phyloP scores from a whole-genome alignment of 441 rosid genomes.

The Metrosideros polymorpha region DNA sequence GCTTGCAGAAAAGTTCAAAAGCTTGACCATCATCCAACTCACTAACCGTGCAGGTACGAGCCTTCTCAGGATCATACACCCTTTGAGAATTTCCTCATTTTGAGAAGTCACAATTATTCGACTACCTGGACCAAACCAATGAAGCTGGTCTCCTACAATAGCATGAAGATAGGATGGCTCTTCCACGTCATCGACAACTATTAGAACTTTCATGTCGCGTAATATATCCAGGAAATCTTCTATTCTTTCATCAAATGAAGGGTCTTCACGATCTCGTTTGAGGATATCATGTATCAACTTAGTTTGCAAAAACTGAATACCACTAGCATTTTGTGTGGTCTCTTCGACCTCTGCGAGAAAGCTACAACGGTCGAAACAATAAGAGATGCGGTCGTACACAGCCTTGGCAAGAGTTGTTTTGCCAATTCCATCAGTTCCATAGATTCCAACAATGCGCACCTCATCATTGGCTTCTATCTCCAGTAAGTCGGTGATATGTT shows the following conservation, averaged over 20 bases:
- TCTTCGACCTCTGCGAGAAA: neutral
- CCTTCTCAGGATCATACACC: fast-evolving
- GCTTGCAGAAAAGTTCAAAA: neutral
- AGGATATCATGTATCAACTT: neutral
- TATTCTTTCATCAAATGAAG: neutral
- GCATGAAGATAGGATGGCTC: neutral
- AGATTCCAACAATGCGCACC: neutral
- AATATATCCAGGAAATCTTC: neutral
- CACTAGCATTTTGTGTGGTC: fast-evolving
- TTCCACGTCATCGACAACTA: neutral
- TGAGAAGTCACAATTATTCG: neutral
- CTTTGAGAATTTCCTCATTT: fast-evolving
- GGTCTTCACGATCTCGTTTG: neutral
- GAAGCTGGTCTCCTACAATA: neutral
- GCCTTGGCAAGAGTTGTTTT: neutral
- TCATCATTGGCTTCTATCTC: neutral
- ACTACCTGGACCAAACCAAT: neutral
- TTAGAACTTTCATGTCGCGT: neutral
- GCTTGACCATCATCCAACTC: neutral
- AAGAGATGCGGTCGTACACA: neutral
- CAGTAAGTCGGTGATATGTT: neutral
- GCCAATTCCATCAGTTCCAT: neutral
- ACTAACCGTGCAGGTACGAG: fast-evolving
- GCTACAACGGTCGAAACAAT: neutral
- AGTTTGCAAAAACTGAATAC: neutral